Evolutionary conservation across 345 rosid genomes (phyloP), one percentile per base, ranked within the genome.

Genomic region (Dipteronia dyeriana): DNA sequence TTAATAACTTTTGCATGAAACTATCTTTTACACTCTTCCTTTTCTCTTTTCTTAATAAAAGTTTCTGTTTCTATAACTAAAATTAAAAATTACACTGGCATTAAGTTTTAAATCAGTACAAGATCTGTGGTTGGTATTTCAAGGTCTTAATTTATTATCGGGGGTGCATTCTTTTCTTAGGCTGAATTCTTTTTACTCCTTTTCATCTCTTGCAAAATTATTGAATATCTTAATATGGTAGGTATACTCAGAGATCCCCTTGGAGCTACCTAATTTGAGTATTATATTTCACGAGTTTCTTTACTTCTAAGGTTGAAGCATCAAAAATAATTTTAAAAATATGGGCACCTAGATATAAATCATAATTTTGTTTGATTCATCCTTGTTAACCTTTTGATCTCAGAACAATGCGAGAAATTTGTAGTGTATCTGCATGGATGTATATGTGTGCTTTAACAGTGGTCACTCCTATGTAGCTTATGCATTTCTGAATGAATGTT

Each of bases 1-100:
- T 19, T 56, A 20, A 25, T 67, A 56, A 79, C 79, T 38, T 20
- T n/a, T 75, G 66, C 43, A 14, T 59, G 51, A 60, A 61, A 45
- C 19, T 76, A 25, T 53, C n/a, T 53, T 53, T 53, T 14, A 14
- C 17, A 53, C 9, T 59, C 23, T 59, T 22, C 25, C 63, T 59
- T 19, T 5, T 59, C 9, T 20, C 11, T 20, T 59, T 19, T 59
- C 12, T 59, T n/a, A 59, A 7, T 59, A 59, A 45, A 9, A 59
- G 26, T 59, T 19, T 1, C 12, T 22, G 12, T 59, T 56, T 20
- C 11, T 59, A 45, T 45, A 9, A 45, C 63, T 59, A 5, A 59
- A 59, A 7, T 16, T 19, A 9, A 59, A 59, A 59, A 7, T 59
- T 4, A n/a, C 25, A 19, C 2, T 20, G 26, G 12, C 26, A 0